Base-by-base conservation (phyloP, 805 yeast genomes). In the Clavispora carvajalis region DNA sequence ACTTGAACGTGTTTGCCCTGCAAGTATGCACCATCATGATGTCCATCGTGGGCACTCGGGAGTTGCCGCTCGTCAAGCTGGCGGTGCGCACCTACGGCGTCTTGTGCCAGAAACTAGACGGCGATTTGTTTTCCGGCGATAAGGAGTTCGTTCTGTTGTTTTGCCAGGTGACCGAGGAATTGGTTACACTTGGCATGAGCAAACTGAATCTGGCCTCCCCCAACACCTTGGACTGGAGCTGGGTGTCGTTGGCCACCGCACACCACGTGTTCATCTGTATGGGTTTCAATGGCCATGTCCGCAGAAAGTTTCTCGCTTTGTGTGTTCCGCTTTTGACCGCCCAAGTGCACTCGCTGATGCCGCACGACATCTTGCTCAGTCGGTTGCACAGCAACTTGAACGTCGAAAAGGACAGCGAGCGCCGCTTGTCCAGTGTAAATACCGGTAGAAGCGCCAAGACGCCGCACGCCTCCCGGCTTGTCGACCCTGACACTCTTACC, bases 1-100 rank as follows among this genome's bases (percentile, higher is more conserved):
- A 93, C 58, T 67, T 93, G 57, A 88, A 85, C 47, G 82, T 88
- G 23, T 82, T 88, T 65, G 90, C 96, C 1, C 71, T 67, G 18
- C 77, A 81, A 51, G 80, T 85, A 13, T 71, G 86, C 36, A 65
- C 69, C 16, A 80, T 90, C 19, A 67, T 90, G 55, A 58, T 57
- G 19, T 56, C 68, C 8, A 73, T 82, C 12, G 51, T 84, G 33
- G 49, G 63, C 26, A 70, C 80, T 18, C 71, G 71, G 16, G 98
- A 90, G 52, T 60, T 80, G 33, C 65, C 79, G 0, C 67, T 87
- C 2, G 69, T 80, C 37, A 82, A 80, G 52, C 62, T 70, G 29
- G 67, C 76, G 4, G 65, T 73, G 26, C 58, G 63, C 17, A 74
- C 80, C 0, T 80, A 73, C 49, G 63, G 65, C 8, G 60, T 58